Evolutionary conservation across 495 filamentous ascomycete species (phyloP).

Genomic region (Hyphodiscus hymeniophilus): DNA sequence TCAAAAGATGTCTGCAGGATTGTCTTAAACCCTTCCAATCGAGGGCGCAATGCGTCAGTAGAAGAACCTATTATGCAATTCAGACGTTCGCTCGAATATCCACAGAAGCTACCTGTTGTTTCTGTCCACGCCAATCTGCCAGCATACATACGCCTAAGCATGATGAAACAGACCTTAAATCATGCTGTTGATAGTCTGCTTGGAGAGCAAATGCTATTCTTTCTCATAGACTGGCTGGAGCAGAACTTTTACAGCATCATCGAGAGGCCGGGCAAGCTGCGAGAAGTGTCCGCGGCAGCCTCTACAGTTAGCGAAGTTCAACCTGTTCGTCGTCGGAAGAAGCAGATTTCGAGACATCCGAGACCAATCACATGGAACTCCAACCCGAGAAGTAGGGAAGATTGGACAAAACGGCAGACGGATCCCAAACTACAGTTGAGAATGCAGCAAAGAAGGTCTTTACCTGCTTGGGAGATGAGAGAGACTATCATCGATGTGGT

Average conservation of each 20-base stretch:
- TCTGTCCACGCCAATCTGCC: conserved; percentile 63
- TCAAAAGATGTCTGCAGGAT: conserved; percentile 59
- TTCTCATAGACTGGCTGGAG: conserved; percentile 85
- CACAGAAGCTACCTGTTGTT: conserved; percentile 64
- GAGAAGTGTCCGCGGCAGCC: conserved; percentile 68
- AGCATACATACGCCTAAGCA: conserved; percentile 84
- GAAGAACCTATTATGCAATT: conserved; percentile 42
- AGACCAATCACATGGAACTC: conserved; percentile 39
- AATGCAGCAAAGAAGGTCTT: conserved; percentile 54
- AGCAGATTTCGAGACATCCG: conserved; percentile 40
- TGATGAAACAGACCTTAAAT: conserved; percentile 67
- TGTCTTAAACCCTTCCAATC: conserved; percentile 35
- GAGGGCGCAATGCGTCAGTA: conserved; percentile 30
- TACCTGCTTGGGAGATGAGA: conserved; percentile 84
- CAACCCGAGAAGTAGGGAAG: conserved; percentile 32
- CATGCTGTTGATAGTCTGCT: conserved; percentile 58
- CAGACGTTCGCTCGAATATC: conserved; percentile 55
- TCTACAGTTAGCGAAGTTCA: conserved; percentile 46
- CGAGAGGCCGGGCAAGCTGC: conserved; percentile 69
- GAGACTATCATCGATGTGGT: conserved; percentile 69
- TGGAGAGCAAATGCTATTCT: conserved; percentile 84
- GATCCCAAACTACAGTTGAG: conserved; percentile 59
- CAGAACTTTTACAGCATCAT: conserved; percentile 66
- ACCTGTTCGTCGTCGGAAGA: conserved; percentile 20
- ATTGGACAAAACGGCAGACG: conserved; percentile 37